phyloP scores from a whole-genome alignment of 2,329 filamentous ascomycete genomes.

The Nothophaeocryptopus gaeumannii region DNA sequence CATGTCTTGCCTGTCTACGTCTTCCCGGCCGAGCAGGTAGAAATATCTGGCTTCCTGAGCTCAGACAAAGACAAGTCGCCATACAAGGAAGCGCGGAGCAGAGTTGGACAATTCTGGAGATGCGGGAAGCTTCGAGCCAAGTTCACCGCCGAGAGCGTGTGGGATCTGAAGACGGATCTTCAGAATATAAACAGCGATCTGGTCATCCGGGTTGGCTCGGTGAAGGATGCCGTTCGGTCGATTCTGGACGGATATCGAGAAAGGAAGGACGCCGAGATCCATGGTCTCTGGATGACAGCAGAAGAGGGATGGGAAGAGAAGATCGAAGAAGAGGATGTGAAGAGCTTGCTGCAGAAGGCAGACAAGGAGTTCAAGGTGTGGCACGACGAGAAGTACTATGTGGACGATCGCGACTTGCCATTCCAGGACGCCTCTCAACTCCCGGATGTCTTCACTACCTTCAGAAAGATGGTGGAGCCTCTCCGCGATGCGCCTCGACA shows the following conservation, averaged over 20 bases:
- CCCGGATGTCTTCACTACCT: conserved; percentile 73
- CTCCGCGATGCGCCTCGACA: conserved; percentile 63
- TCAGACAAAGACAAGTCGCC: conserved; percentile 54
- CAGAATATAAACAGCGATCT: conserved; percentile 60
- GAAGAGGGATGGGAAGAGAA: conserved; percentile 70
- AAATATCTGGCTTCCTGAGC: conserved; percentile 70
- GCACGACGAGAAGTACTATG: conserved; percentile 73
- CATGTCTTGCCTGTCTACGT: conserved; percentile 71
- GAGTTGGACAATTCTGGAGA: conserved; percentile 67
- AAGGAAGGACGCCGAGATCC: conserved; percentile 47
- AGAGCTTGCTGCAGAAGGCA: conserved; percentile 51
- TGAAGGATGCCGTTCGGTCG: conserved; percentile 58
- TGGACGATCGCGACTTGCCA: conserved; percentile 70
- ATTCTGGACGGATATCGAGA: conserved; percentile 51
- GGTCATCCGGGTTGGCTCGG: conserved; percentile 60
- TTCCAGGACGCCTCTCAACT: conserved; percentile 58
- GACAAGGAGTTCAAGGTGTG: conserved; percentile 63
- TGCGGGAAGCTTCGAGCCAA: conserved; percentile 70
- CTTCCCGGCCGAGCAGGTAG: conserved; percentile 67
- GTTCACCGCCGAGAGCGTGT: conserved; percentile 70
- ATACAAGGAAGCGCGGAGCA: conserved; percentile 65
- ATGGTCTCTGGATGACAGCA: conserved; percentile 69
- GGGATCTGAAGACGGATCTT: conserved; percentile 66
- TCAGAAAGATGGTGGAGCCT: conserved; percentile 70
- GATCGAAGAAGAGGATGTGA: conserved; percentile 59